Evolutionary conservation across 169 alveolate species (phyloP).

Genomic region (Perkinsus olseni): DNA sequence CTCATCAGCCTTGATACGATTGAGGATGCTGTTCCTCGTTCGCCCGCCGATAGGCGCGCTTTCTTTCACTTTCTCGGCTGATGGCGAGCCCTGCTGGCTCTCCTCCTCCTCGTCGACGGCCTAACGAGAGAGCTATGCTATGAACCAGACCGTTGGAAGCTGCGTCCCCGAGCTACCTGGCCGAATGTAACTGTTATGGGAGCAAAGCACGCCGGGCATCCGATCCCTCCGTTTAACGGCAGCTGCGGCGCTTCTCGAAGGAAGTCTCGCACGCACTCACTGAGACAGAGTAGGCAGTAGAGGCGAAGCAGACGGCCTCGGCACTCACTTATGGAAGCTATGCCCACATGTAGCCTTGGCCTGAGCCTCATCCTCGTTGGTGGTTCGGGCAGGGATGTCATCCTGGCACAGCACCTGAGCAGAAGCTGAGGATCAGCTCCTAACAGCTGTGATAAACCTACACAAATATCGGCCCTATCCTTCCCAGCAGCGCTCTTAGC

Average conservation of each 20-base stretch:
- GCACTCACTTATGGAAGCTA: neutral
- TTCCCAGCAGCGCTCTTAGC: slow-evolving; percentile 33
- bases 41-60: neutral
- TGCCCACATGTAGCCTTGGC: slow-evolving; percentile 14
- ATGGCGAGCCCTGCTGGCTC: slow-evolving; percentile 24
- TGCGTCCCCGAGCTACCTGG: neutral
- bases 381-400: slow-evolving; percentile 32
- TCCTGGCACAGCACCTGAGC: slow-evolving; percentile 47
- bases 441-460: slow-evolving; percentile 32
- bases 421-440: slow-evolving; percentile 16
- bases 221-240: slow-evolving; percentile 35
- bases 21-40: slow-evolving; percentile 42
- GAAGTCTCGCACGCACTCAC: neutral
- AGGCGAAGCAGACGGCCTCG: neutral
- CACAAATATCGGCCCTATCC: slow-evolving; percentile 41
- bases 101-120: slow-evolving; percentile 23
- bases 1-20: slow-evolving; percentile 52
- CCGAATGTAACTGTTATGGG: slow-evolving; percentile 54
- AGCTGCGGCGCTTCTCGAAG: neutral
- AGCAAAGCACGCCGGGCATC: slow-evolving; percentile 63
- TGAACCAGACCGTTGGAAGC: neutral
- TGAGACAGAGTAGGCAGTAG: neutral
- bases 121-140: neutral
- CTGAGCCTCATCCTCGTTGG: slow-evolving; percentile 54
- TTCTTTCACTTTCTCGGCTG: neutral